phyloP scores from a whole-genome alignment of 139 green algal species.

The Protoeuglena noctilucae region DNA sequence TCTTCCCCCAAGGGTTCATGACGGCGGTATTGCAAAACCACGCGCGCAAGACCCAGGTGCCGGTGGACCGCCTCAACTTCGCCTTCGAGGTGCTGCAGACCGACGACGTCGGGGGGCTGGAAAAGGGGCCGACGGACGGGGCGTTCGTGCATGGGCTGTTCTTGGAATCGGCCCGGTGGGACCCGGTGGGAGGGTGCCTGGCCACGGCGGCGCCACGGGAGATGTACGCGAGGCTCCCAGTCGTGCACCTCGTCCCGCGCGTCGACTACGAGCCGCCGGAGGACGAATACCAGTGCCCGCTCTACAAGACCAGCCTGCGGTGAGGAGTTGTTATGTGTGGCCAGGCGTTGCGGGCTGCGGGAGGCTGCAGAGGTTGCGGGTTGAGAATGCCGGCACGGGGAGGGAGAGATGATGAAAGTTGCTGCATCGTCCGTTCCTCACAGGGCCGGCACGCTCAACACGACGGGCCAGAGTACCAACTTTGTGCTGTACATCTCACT shows the following conservation, averaged over 20 bases:
- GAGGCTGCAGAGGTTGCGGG: too few species aligned
- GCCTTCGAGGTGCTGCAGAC: conserved; percentile 32
- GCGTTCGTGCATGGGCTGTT: conserved; percentile 55
- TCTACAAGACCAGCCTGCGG: conserved; percentile 72
- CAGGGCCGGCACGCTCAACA: conserved; percentile 54
- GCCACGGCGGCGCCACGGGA: conserved; percentile 39
- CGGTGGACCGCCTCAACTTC: conserved; percentile 69
- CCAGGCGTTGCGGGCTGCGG: too few species aligned
- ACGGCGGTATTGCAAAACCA: conserved; percentile 70
- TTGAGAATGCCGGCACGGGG: too few species aligned
- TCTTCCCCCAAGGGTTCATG: conserved; percentile 79
- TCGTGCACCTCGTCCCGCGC: conserved; percentile 37
- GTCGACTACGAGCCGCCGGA: conserved; percentile 9
- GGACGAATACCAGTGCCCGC: conserved; percentile 50
- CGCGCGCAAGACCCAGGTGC: conserved; percentile 56
- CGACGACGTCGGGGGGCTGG: conserved; percentile 9
- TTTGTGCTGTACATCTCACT: conserved; percentile 51
- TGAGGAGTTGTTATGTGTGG: too few species aligned
- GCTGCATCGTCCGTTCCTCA: too few species aligned
- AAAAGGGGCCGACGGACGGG: conserved; percentile 34
- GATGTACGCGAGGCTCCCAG: conserved; percentile 54
- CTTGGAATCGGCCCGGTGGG: conserved; percentile 57
- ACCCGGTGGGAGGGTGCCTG: conserved; percentile 6
- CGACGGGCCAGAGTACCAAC: conserved; percentile 66
- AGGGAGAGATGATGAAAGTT: too few species aligned